Base-by-base conservation (phyloP, 176 grass and related monocot species). In the Chloris gayana region DNA sequence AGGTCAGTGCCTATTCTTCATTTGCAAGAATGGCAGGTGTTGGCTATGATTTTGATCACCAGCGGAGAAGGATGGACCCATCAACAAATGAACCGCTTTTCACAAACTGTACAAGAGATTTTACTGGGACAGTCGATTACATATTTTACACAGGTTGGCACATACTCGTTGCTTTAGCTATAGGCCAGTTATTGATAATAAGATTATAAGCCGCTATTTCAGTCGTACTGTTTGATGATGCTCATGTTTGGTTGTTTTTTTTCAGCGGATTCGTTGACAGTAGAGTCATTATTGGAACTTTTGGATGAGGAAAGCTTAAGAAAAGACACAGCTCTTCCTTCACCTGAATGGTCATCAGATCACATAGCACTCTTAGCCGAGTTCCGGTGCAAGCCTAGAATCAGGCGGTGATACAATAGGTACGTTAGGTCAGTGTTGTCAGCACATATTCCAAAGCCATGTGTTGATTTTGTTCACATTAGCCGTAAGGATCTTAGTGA, bases 1-100 rank as follows among this genome's bases (percentile, higher is more conserved):
- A 99, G 97, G 97, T 99, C 35, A 99, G 97, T 88, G 93, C 97
- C 39, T 99, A 99, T 81, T 96, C 97, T 84, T 91, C 97, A 65
- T 93, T 99, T 88, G 93, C 93, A 71, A 99, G 97, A 83, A 82
- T 87, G 84, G 74, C 87, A 38, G 90, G 87, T 75, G 75, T 80
- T 8, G 80, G 64, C 53, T 91, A 88, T 80, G 88, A 90, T 79
- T 79, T 99, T 64, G 97, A 99, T 53, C 97, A 90, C 70, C 97
- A 99, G 42, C 87, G 97, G 35, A 99, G 97, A 85, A 95, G 93
- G 84, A 99, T 87, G 76, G 97, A 99, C 80, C 81, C 91, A 18
- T 62, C 75, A 84, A 99, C 97, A 65, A 95, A 99, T 85, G 97
- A 99, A 79, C 97, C 97, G 30, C 83, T 99, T 35, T 99, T 99